Evolutionary conservation across 2,329 filamentous ascomycete species (phyloP), one percentile per base, ranked within the genome.

Genomic region (Thielaviopsis musarum): DNA sequence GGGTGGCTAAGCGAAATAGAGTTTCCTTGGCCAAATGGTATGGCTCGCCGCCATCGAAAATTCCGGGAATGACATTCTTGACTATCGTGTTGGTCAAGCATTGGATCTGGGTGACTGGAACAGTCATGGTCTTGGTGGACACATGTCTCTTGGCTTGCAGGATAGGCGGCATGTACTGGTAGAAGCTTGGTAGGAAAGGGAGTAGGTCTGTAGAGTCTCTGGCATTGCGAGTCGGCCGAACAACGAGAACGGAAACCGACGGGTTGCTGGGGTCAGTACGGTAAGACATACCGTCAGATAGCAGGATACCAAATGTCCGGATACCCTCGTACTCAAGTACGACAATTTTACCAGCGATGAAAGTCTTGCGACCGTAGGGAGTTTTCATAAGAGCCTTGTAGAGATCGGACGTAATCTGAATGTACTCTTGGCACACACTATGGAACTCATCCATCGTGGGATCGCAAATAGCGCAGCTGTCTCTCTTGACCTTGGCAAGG

Each of bases 301-400:
- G 75, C 17, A 97, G 74, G 60, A 96, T 81, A 15, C 91, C 91
- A 1, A 85, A 84, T 0, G 88, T 91, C 54, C 90, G 83, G 54
- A 91, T 79, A 30, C 90, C 89, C 56, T 95, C 85, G 76, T 87
- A 81, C 69, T 85, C 88, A 71, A 90, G 95, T 0, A 96, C 85
- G 6, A 97, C 77, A 13, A 98, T 70, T 34, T 90, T 81, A 63
- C 87, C 86, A 1, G 81, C 77, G 21, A 78, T 75, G 66, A 96
- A 91, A 70, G 95, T 83, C 63, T 87, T 82, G 62, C 87, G 83
- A 0, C 91, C 91, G 19, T 91, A 77, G 0, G 89, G 86, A n/a
- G 90, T 89, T n/a, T 77, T 77, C 30, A 95, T 71, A 38, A 95
- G 74, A 6, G 82, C 82, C 48, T 85, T 75, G 70, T 96, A 88